Conservation (phyloP, 1,139 yeast species). For the Lodderomyces theae region DNA sequence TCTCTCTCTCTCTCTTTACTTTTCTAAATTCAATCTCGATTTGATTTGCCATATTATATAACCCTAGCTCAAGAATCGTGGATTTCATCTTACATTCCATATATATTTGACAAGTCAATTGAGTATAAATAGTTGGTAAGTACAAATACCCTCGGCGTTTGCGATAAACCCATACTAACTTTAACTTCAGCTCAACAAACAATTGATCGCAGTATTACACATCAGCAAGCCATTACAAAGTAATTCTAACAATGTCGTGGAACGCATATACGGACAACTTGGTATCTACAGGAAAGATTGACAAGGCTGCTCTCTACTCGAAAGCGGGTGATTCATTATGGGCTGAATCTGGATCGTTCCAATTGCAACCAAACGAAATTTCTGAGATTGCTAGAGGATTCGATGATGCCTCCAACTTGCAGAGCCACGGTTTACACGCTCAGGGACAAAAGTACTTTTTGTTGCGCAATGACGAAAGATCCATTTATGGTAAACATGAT, state of each 20-base stretch:
- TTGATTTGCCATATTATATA: too few species aligned
- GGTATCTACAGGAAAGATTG: conserved; percentile 79
- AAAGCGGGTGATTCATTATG: conserved; percentile 93
- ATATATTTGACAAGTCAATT: too few species aligned
- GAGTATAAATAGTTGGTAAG: too few species aligned
- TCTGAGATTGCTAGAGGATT: conserved; percentile 74
- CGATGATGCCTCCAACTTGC: conserved; percentile 73
- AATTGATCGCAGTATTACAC: not conserved
- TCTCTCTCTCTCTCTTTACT: too few species aligned
- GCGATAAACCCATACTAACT: too few species aligned
- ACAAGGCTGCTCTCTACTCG: conserved; percentile 89
- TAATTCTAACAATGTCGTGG: conserved; percentile 38
- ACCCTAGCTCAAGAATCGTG: too few species aligned
- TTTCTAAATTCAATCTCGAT: too few species aligned
- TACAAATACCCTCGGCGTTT: too few species aligned
- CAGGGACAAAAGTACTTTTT: conserved; percentile 86
- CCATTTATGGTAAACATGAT: conserved; percentile 88
- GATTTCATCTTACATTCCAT: too few species aligned
- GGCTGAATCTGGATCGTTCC: conserved; percentile 80
- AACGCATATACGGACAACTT: conserved; percentile 94
- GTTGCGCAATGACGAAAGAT: conserved; percentile 86
- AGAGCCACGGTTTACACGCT: conserved; percentile 80
- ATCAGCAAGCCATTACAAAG: not conserved
- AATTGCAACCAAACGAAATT: conserved; percentile 70
- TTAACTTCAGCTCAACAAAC: too few species aligned